Evolutionary conservation across 768 basidiomycete species (phyloP).

Genomic region (Nidularia sp.): DNA sequence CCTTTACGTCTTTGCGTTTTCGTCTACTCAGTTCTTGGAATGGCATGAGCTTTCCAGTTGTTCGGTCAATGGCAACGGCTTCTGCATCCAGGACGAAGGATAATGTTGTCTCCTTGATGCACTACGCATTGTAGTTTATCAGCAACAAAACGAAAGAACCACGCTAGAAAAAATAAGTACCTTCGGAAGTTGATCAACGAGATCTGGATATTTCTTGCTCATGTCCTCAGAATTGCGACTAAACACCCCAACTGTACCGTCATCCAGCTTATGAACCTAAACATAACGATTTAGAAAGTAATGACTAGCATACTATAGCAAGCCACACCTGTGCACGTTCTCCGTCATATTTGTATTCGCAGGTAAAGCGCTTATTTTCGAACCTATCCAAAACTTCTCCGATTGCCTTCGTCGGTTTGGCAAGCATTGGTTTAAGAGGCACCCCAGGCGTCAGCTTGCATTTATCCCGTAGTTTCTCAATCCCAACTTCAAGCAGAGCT

Average conservation of each 20-base stretch:
- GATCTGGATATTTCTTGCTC: constrained; percentile 98
- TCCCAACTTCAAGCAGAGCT: constrained; percentile 76
- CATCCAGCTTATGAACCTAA: constrained; percentile 78
- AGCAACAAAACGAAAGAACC: neutral
- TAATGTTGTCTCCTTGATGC: constrained; percentile 75
- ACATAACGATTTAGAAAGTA: neutral
- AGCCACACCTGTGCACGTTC: constrained; percentile 89
- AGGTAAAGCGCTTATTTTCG: constrained; percentile 92
- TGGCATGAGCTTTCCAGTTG: constrained; percentile 83
- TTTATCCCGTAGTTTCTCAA: constrained; percentile 59
- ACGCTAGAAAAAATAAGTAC: too few species aligned
- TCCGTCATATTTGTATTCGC: constrained; percentile 99
- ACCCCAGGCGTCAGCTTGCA: constrained; percentile 96
- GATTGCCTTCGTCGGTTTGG: constrained; percentile 98
- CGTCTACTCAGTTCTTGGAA: constrained; percentile 96
- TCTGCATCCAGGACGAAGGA: constrained; percentile 96
- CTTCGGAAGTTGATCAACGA: constrained; percentile 88
- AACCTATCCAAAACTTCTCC: constrained; percentile 96
- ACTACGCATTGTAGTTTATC: constrained; percentile 3
- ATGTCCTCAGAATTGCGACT: constrained; percentile 98
- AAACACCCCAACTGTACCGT: constrained; percentile 87
- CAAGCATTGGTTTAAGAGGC: constrained; percentile 97
- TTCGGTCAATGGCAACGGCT: constrained; percentile 91
- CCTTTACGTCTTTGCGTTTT: constrained; percentile 96
- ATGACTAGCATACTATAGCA: neutral